Evolutionary conservation across 306 rosid genomes (phyloP), one percentile per base, ranked within the genome.

Genomic region (Sindora glabra): DNA sequence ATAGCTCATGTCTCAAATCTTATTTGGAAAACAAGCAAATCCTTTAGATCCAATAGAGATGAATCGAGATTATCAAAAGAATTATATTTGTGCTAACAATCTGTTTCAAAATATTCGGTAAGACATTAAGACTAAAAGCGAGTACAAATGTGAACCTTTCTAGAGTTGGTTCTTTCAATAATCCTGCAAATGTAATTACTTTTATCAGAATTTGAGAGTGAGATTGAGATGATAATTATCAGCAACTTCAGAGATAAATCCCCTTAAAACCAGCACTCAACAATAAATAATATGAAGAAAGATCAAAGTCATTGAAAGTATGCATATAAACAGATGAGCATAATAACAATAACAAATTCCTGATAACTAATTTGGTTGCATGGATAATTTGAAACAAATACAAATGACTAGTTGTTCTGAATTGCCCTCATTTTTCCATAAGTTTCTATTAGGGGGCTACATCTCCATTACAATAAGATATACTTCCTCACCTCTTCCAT

Each of bases 361-460:
- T 21, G 39, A 39, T 56, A 36, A 38, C 26, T 24, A 70, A 18
- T 48, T 72, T 56, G 56, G 50, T 38, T n/a, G n/a, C n/a, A n/a
- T n/a, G n/a, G n/a, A n/a, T n/a, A n/a, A n/a, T n/a, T n/a, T n/a
- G n/a, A n/a, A n/a, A n/a, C n/a, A n/a, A n/a, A n/a, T 29, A n/a
- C 26, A 29, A 17, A 41, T 50, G 38, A 51, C 22, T 25, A 50
- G 56, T 40, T 24, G 15, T 12, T 18, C 42, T 25, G 10, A 71
- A 56, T 48, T 32, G 25, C 48, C 12, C 29, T 48, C 12, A 40
- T 13, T 10, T 64, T 21, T 14, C 19, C 39, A 21, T 38, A 22
- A 17, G 59, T 46, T 64, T 23, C 34, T 36, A 26, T 38, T 19
- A 44, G n/a, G 46, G 8, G 25, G 32, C 9, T 9, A 27, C 60